Evolutionary conservation across 2,329 filamentous ascomycete species (phyloP).

Genomic region (Cryphonectria nitschkei): DNA sequence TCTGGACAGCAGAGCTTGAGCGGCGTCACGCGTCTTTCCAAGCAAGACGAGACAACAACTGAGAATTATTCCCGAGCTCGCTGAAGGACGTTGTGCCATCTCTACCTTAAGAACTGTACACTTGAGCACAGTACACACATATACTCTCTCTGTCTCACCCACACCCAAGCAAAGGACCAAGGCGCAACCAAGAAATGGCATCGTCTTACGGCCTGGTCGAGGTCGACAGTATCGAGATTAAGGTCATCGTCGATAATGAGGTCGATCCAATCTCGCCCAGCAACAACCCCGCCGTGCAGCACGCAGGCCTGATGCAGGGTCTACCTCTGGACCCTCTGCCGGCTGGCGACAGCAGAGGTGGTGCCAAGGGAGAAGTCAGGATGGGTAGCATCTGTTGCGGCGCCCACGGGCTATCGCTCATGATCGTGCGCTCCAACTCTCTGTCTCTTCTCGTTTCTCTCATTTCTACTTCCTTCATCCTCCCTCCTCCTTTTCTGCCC

Average conservation of each 20-base stretch:
- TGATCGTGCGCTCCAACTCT: slow-evolving; percentile 45
- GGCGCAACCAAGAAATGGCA: slow-evolving; percentile 10
- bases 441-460: no score
- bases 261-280: slow-evolving; percentile 55
- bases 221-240: slow-evolving; percentile 46
- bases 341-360: slow-evolving; percentile 42
- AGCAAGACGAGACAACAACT: neutral
- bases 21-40: no score
- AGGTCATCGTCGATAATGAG: slow-evolving; percentile 58
- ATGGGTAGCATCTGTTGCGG: slow-evolving; percentile 57
- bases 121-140: neutral
- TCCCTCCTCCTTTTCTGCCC: no score
- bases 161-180: no score
- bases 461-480: neutral
- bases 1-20: no score
- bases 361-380: slow-evolving; percentile 47
- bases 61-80: neutral
- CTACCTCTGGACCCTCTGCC: slow-evolving; percentile 44
- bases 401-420: slow-evolving; percentile 56
- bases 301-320: slow-evolving; percentile 47
- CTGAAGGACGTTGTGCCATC: neutral
- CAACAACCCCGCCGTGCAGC: slow-evolving; percentile 46
- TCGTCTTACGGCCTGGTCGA: slow-evolving; percentile 30
- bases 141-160: no score
- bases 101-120: neutral